Evolutionary conservation across 2,329 filamentous ascomycete genomes (phyloP).

Genomic region (Paramyrothecium sp.): DNA sequence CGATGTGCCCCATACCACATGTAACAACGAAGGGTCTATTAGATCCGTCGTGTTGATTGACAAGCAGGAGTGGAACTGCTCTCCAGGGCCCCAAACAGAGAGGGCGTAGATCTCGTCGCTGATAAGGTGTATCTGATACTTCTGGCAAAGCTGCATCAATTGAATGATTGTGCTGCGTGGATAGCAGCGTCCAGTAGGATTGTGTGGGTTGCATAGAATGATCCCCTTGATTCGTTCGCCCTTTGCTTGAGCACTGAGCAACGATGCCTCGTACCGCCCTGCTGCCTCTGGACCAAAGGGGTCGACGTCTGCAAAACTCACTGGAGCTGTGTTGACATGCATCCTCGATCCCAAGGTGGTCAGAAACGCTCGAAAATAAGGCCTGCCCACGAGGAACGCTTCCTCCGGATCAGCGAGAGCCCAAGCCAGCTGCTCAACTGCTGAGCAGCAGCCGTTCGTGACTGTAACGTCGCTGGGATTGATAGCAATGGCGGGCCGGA

Average conservation of each 20-base stretch:
- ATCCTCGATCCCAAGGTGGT: conserved; percentile 42
- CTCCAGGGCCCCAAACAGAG: conserved; percentile 42
- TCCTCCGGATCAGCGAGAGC: conserved; percentile 37
- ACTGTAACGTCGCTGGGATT: conserved; percentile 31
- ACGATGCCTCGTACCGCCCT: conserved; percentile 39
- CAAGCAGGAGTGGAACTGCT: conserved; percentile 43
- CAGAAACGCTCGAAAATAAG: conserved; percentile 47
- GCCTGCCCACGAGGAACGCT: conserved; percentile 36
- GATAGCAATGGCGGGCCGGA: conserved; percentile 25
- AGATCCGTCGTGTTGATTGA: conserved; percentile 39
- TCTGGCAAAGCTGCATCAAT: conserved; percentile 45
- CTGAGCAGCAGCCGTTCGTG: conserved; percentile 38
- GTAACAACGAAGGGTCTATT: conserved; percentile 48
- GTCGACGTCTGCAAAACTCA: conserved; percentile 42
- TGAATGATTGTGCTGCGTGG: conserved; percentile 33
- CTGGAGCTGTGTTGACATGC: conserved; percentile 37
- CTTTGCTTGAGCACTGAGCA: conserved; percentile 32
- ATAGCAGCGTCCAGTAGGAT: conserved; percentile 50
- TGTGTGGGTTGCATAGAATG: conserved; percentile 51
- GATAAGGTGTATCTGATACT: conserved; percentile 50
- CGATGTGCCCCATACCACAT: conserved; percentile 46
- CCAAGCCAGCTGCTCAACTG: conserved; percentile 39
- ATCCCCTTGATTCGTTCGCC: conserved; percentile 43
- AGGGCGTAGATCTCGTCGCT: conserved; percentile 50
- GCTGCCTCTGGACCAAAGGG: conserved; percentile 40